Evolutionary conservation across 1,139 yeast genomes (phyloP), one percentile per base, ranked within the genome.

Genomic region (Trichomonascaceae sp.): DNA sequence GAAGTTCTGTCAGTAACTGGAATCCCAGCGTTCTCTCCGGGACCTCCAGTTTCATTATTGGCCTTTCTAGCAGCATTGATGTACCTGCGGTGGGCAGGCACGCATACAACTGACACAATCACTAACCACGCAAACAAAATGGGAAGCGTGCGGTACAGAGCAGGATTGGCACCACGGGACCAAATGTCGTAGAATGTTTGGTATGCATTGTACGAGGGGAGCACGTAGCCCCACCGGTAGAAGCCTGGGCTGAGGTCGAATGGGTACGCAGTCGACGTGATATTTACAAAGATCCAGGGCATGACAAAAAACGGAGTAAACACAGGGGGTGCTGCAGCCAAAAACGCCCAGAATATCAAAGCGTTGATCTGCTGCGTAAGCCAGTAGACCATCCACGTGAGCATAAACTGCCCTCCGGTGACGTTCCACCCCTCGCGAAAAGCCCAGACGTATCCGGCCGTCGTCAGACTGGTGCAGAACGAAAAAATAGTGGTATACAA

Each of bases 141-240:
- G 8, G 44, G 44, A 17, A 42, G 30, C 8, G 44, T 37, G 17
- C 38, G 29, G 35, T 30, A 39, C 11, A 34, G 16, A 1, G 27
- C 31, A 6, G 32, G 28, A 4, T 79, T 89, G 57, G 89, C 76
- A 0, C 79, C 79, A 22, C 72, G 51, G 36, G 38, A 60, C 65
- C 42, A 61, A n/a, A 61, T 51, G 45, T 74, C 79, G 50, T 77
- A 70, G 3, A 71, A 70, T 3, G 77, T 75, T 14, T 69, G 64
- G 43, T 74, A 74, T 0, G 79, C 77, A 39, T 69, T 62, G 44
- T 73, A 31, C 13, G 36, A 32, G 8, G 43, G 45, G 2, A 41
- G 27, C 1, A 39, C 38, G 16, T 32, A 36, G 2, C 37, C 37
- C 40, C 36, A 31, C 8, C 33, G 40, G 18, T 33, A 42, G 31